Evolutionary conservation across 305 asterid genomes (phyloP), one percentile per base, ranked within the genome.

Genomic region (Fraxinus albicans): DNA sequence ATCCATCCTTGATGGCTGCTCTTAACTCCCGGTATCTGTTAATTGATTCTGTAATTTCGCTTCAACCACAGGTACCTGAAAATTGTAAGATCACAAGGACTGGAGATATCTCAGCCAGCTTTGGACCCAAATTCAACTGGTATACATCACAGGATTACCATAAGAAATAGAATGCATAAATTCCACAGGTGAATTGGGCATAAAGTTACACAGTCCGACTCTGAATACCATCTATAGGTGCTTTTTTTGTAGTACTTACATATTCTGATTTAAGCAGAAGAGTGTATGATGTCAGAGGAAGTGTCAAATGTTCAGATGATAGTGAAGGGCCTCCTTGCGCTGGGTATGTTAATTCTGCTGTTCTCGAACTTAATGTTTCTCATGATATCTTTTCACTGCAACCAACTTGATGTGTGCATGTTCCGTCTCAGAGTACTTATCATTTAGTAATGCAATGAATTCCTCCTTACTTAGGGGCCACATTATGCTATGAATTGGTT

Each of bases 71-170:
- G 99, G 90, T 96, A 96, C 83, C 91, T 96, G 84, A 87, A 88
- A 82, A 95, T 96, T 55, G 89, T 96, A 35, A 93, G 89, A 89
- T 87, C 97, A 40, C 92, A 87, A 90, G 98, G 98, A 44, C 91
- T 95, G n/a, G 98, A 95, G 85, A 95, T 96, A 88, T 96, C 99
- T 81, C 98, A 95, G 92, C 99, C 99, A 33, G 98, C 99, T 81
- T 88, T 96, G 89, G 98, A 93, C 90, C 99, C 98, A 70, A 93
- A 96, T 88, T 96, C 99, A 19, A 92, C 98, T 36, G 99, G 98
- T 53, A 96, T 96, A 88, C 99, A 96, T 84, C 99, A 94, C 87
- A 90, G 97, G 86, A 96, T 96, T 86, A 96, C 99, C 27, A 77
- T 96, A 74, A 88, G 99, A 82, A 94, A 89, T 33, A 91, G 96